Evolutionary conservation across 2,329 filamentous ascomycete species (phyloP).

Genomic region (Fusarium equiseti): DNA sequence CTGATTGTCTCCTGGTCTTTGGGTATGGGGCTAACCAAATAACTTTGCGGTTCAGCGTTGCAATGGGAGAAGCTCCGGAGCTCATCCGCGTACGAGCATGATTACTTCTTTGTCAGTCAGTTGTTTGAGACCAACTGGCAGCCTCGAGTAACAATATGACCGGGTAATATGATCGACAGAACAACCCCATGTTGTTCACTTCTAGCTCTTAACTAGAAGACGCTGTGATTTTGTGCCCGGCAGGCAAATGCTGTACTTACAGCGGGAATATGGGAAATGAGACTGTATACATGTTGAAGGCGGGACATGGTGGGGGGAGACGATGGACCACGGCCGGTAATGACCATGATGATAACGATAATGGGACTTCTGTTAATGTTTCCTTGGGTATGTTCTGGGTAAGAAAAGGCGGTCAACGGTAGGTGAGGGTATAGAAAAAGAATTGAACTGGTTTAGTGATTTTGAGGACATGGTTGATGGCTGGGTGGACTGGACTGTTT

Average conservation of each 20-base stretch:
- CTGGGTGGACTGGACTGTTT: background rate
- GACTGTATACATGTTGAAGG: slow-evolving; percentile 17
- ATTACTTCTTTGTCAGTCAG: slow-evolving; percentile 71
- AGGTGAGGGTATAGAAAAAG: slow-evolving; percentile 9
- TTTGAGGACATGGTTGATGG: slow-evolving; percentile 2
- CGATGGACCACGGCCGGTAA: slow-evolving; percentile 24
- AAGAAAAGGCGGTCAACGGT: slow-evolving; percentile 28
- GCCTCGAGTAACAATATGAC: slow-evolving; percentile 48
- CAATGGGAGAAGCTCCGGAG: slow-evolving; percentile 62
- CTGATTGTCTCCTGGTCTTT: slow-evolving; percentile 35
- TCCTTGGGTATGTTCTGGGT: slow-evolving; percentile 7
- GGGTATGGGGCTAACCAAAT: slow-evolving; percentile 46
- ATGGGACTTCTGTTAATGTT: slow-evolving; percentile 13
- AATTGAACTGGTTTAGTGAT: slow-evolving; percentile 7
- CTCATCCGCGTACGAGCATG: slow-evolving; percentile 62
- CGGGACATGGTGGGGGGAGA: background rate
- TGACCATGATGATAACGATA: slow-evolving; percentile 32
- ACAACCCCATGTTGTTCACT: background rate
- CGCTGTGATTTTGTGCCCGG: background rate
- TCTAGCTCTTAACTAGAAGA: background rate
- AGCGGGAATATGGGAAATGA: slow-evolving; percentile 7
- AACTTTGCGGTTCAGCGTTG: slow-evolving; percentile 43
- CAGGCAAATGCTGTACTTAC: slow-evolving; percentile 5
- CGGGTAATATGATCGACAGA: background rate
- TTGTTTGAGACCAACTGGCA: slow-evolving; percentile 69